Conservation (phyloP, 257 asterid genomes). For the Solanum neorickii region DNA sequence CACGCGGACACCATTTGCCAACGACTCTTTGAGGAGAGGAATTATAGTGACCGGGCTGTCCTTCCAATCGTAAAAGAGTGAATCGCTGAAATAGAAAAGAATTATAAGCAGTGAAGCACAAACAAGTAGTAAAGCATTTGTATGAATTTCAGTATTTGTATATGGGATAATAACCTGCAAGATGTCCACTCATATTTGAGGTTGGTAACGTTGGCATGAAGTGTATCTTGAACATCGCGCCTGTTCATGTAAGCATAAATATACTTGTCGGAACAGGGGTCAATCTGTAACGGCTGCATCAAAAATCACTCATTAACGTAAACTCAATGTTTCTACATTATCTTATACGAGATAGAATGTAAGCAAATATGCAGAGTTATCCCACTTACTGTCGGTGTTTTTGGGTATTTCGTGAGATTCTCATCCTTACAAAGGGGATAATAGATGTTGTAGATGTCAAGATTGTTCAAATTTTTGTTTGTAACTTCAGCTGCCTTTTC, state of each 20-base stretch:
- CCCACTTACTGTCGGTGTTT: background rate
- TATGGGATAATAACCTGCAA: background rate
- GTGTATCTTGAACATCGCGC: background rate
- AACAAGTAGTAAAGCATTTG: background rate
- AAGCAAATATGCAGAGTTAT: background rate
- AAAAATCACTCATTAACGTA: background rate
- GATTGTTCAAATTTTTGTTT: background rate
- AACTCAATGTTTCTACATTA: background rate
- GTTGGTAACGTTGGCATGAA: background rate
- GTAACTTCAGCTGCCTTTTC: background rate
- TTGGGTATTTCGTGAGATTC: background rate
- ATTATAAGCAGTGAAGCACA: background rate
- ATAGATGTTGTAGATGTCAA: background rate
- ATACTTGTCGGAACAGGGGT: background rate
- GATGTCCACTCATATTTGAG: background rate
- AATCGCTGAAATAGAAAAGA: background rate
- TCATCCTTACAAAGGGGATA: background rate
- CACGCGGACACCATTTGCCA: constrained; percentile 4
- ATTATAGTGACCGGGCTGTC: background rate
- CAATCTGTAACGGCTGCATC: background rate
- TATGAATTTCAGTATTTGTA: background rate
- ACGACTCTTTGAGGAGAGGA: constrained; percentile 5
- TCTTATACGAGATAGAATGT: background rate
- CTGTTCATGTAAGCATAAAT: background rate
- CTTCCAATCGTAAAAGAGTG: background rate